Percentiles rank a stretch among this genome's conserved stretches.
Conservation (phyloP, 2,329 filamentous ascomycete genomes). For the Fusarium sp. region DNA sequence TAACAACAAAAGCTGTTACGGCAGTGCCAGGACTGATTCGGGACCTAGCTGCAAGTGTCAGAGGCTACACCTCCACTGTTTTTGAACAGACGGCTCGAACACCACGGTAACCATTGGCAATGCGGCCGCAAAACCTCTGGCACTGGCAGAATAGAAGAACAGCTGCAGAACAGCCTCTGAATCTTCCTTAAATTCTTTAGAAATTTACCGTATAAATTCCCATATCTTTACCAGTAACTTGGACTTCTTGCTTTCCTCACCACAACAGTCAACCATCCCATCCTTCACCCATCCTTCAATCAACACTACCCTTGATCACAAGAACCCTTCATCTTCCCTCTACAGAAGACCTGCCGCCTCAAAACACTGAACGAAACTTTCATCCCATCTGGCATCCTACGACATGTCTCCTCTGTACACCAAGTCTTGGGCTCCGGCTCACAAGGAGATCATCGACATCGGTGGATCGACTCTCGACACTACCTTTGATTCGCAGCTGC, state of each 20-base stretch:
- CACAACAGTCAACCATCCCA: background rate
- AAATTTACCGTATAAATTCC: background rate
- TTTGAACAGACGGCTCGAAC: background rate
- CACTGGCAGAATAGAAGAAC: background rate
- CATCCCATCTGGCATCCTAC: background rate
- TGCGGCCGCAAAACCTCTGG: background rate
- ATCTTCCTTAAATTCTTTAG: accelerated
- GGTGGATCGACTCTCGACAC: conserved; percentile 21
- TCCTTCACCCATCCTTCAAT: background rate
- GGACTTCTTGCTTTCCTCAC: background rate
- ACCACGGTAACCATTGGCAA: background rate
- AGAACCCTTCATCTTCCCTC: background rate
- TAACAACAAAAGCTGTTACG: accelerated
- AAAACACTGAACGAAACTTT: background rate
- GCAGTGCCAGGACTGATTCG: background rate
- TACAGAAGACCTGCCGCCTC: background rate
- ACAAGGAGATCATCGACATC: conserved; percentile 25
- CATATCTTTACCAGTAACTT: background rate
- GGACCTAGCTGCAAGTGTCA: background rate
- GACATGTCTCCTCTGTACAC: background rate
- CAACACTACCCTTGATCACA: background rate
- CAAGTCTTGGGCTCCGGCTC: background rate
- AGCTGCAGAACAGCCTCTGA: background rate
- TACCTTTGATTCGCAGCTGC: conserved; percentile 14
- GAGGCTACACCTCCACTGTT: background rate